Percentiles rank a stretch among this genome's conserved stretches.
Evolutionary conservation across 768 basidiomycete genomes (phyloP).

Genomic region (Boletus fagicola): DNA sequence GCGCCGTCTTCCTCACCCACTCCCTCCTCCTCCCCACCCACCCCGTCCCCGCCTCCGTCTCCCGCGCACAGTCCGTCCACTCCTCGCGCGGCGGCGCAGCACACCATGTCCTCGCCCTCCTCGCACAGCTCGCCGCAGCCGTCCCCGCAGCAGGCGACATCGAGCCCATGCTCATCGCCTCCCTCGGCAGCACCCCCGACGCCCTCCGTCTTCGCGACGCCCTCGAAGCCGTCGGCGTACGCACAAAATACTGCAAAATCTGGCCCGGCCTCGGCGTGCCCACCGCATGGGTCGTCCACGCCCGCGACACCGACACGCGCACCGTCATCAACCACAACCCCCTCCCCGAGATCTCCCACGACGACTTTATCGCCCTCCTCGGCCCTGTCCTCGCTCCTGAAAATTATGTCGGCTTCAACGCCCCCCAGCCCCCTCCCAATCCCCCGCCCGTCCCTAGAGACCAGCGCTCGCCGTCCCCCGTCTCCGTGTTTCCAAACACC

Average conservation of each 20-base stretch:
- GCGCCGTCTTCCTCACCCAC: constrained; percentile 78
- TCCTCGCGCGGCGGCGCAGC: constrained; percentile 72
- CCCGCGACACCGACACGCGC: constrained; percentile 61
- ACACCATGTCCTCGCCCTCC: constrained; percentile 62
- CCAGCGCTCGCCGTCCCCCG: constrained; percentile 27
- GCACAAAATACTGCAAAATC: constrained; percentile 70
- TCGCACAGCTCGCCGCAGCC: constrained; percentile 58
- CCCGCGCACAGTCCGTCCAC: constrained; percentile 71
- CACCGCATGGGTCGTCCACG: constrained; percentile 77
- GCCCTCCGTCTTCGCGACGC: constrained; percentile 61
- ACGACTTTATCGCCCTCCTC: constrained; percentile 77
- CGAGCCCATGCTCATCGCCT: constrained; percentile 67
- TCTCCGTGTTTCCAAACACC: constrained; percentile 28
- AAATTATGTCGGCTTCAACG: constrained; percentile 51
- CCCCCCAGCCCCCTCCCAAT: constrained; percentile 16
- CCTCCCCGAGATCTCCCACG: constrained; percentile 81
- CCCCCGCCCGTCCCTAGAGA: constrained; percentile 23
- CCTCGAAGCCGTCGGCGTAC: constrained; percentile 64
- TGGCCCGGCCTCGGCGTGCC: constrained; percentile 74
- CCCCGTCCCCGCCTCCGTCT: constrained; percentile 53
- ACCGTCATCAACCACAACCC: constrained; percentile 87
- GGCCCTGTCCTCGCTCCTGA: constrained; percentile 83
- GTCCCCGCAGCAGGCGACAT: constrained; percentile 28
- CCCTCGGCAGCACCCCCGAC: constrained; percentile 71
- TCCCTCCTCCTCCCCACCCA: constrained; percentile 61